Percentiles rank a stretch among this genome's conserved stretches.
phyloP scores from a whole-genome alignment of 2,329 filamentous ascomycete genomes.

The Fusarium longipes region DNA sequence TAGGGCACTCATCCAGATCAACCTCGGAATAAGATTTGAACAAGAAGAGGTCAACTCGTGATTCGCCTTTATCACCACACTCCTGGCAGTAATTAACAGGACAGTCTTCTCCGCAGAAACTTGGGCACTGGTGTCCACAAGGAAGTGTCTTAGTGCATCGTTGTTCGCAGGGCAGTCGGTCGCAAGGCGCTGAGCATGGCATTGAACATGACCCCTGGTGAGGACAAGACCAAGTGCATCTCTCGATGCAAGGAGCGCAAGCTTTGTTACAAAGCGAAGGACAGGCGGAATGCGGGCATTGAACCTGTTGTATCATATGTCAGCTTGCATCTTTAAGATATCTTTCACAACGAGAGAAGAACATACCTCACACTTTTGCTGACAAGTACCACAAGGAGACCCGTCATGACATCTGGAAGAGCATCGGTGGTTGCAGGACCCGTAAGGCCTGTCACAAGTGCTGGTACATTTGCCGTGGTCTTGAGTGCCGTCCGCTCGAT shows the following conservation, averaged over 20 bases:
- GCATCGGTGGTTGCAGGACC: slow-evolving; percentile 69
- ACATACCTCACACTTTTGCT: slow-evolving; percentile 62
- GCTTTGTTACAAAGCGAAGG: slow-evolving; percentile 64
- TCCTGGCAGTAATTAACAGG: slow-evolving; percentile 66
- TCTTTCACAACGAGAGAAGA: background rate
- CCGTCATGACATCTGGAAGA: slow-evolving; percentile 23
- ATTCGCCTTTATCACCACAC: slow-evolving; percentile 58
- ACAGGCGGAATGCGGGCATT: slow-evolving; percentile 68
- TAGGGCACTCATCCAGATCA: slow-evolving; percentile 67
- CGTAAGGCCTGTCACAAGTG: slow-evolving; percentile 61
- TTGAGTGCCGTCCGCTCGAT: slow-evolving; percentile 26
- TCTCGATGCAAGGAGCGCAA: slow-evolving; percentile 69
- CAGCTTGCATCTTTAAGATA: background rate
- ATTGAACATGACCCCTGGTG: slow-evolving; percentile 61
- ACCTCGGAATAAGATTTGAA: slow-evolving; percentile 65
- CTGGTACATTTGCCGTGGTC: slow-evolving; percentile 53
- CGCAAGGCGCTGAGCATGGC: slow-evolving; percentile 73
- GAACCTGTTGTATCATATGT: slow-evolving; percentile 46
- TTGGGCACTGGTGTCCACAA: slow-evolving; percentile 72
- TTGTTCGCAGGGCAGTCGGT: slow-evolving; percentile 70
- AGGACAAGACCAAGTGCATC: slow-evolving; percentile 63
- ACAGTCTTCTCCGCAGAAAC: slow-evolving; percentile 72
- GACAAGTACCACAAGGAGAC: slow-evolving; percentile 60
- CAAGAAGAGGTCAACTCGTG: slow-evolving; percentile 66
- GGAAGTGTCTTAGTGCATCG: slow-evolving; percentile 64